phyloP scores from a whole-genome alignment of 2,329 filamentous ascomycete genomes.

The Talaromyces sp. region DNA sequence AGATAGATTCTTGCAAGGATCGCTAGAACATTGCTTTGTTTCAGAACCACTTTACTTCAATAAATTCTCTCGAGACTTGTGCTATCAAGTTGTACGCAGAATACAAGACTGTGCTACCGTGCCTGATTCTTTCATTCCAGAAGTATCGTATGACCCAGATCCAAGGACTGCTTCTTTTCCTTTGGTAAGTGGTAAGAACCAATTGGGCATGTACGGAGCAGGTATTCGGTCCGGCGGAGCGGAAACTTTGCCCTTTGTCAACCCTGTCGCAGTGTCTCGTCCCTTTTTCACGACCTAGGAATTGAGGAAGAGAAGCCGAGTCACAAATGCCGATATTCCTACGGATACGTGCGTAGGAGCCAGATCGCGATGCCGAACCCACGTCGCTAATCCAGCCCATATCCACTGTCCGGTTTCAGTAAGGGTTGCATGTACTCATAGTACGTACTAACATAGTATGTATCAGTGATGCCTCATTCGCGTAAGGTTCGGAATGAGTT shows the following conservation, averaged over 20 bases:
- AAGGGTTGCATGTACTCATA: too few species aligned
- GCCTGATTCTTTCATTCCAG: not conserved
- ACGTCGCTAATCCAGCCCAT: not conserved
- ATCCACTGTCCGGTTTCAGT: not conserved
- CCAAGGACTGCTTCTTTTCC: not conserved
- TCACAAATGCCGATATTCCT: not conserved
- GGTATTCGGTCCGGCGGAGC: not conserved
- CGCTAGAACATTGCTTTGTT: not conserved
- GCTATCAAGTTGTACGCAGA: not conserved
- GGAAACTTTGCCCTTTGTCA: not conserved
- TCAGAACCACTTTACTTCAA: not conserved
- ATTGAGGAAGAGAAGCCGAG: not conserved
- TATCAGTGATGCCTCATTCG: too few species aligned
- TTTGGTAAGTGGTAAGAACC: not conserved
- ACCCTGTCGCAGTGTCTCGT: not conserved
- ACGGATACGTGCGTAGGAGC: not conserved
- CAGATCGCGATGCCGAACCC: conserved; percentile 1
- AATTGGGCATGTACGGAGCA: not conserved
- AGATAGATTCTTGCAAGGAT: not conserved
- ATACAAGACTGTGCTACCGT: not conserved
- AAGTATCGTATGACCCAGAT: not conserved
- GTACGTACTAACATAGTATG: too few species aligned
- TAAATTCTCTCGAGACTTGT: not conserved
- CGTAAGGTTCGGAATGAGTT: not conserved
- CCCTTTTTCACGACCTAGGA: not conserved